A percentile compares a stretch with the other conserved stretches of the same genome.
Conservation (phyloP, 2,329 filamentous ascomycete genomes). For the Cyanodermella asteris region DNA sequence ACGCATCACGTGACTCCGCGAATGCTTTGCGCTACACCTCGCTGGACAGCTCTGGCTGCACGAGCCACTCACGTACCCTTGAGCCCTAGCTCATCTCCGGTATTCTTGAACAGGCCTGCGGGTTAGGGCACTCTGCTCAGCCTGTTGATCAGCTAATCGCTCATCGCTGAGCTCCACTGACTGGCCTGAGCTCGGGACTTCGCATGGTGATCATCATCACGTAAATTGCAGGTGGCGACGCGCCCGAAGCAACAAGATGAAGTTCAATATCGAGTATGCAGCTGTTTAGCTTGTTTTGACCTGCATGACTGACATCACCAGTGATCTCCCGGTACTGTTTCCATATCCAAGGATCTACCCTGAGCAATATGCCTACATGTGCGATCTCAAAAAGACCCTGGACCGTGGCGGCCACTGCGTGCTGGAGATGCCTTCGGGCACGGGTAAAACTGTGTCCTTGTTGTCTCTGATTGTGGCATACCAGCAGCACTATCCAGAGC, state of each 20-base stretch:
- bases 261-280: conserved; percentile 54
- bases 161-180: too few relatives aligned
- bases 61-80: too few relatives aligned
- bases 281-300: background rate
- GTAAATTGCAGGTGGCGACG: too few relatives aligned
- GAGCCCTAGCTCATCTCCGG: too few relatives aligned
- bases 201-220: too few relatives aligned
- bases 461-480: conserved; percentile 92
- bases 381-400: conserved; percentile 68
- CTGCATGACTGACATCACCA: conserved; percentile 12
- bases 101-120: too few relatives aligned
- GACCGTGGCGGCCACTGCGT: conserved; percentile 91
- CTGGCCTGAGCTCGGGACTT: too few relatives aligned
- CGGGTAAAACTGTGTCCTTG: conserved; percentile 89
- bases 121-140: too few relatives aligned
- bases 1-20: too few relatives aligned
- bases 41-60: too few relatives aligned
- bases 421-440: conserved; percentile 96
- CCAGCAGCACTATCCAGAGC: conserved; percentile 79
- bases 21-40: too few relatives aligned
- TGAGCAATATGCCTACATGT: conserved; percentile 63
- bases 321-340: conserved; percentile 47
- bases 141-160: too few relatives aligned
- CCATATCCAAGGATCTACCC: conserved; percentile 57
- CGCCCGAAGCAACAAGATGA: conserved; percentile 41